These are phyloP conservation scores for Capsella rubella DNA, from an alignment of 441 rosid genomes.

Conservation along the genomic window DNA sequence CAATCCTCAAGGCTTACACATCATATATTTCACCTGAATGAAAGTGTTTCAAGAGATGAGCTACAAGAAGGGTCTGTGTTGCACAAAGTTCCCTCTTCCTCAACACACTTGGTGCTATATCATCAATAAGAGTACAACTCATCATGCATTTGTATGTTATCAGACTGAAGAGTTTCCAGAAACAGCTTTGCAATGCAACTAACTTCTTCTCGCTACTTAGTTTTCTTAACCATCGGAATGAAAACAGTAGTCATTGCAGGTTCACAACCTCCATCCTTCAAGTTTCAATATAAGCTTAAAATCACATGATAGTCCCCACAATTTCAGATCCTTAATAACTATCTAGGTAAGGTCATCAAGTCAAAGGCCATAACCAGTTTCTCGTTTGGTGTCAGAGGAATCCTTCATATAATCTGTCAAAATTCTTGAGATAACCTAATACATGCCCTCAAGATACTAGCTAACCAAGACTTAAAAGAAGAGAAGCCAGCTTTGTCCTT, in stretches of 20 bases:
- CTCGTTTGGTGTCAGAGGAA: background rate
- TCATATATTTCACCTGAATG: slow-evolving; percentile 46
- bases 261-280: background rate
- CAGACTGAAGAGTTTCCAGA: background rate
- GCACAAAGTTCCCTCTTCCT: background rate
- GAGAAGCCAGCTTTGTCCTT: background rate
- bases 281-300: background rate
- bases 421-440: background rate
- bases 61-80: slow-evolving; percentile 29
- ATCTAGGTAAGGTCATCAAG: background rate
- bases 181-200: background rate
- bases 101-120: background rate
- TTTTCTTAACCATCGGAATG: background rate
- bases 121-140: slow-evolving; percentile 12
- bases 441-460: background rate
- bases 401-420: background rate
- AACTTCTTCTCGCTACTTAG: background rate
- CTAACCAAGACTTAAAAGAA: background rate
- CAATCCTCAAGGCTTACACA: slow-evolving; percentile 67
- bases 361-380: background rate
- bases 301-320: slow-evolving; percentile 1
- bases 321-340: slow-evolving; percentile 7
- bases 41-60: slow-evolving; percentile 47
- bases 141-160: slow-evolving; percentile 6
- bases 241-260: background rate